Evolutionary conservation across 2,329 filamentous ascomycete genomes (phyloP).

Genomic region (Eutypa lata): DNA sequence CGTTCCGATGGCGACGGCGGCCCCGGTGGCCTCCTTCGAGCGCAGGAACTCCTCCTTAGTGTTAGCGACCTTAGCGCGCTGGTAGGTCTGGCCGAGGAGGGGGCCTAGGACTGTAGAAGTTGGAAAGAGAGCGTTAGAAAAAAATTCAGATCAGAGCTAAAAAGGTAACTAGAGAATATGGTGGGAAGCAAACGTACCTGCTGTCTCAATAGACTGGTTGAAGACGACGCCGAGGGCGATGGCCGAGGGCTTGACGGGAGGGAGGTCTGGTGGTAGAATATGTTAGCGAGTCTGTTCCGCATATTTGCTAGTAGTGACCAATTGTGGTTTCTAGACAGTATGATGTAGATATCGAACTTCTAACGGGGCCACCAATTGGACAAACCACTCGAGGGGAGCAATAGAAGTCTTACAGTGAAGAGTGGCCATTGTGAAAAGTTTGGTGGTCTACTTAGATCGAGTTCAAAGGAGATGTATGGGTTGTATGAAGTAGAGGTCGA

Average conservation of each 20-base stretch:
- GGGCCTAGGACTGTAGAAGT: conserved; percentile 66
- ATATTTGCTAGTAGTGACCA: no score
- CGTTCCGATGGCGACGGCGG: conserved; percentile 85
- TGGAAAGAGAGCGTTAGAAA: neutral
- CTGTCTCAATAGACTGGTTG: conserved; percentile 88
- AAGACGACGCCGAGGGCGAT: conserved; percentile 95
- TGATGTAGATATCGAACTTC: no score
- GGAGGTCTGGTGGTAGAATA: conserved; percentile 44
- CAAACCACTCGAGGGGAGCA: neutral
- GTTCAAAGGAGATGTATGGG: neutral
- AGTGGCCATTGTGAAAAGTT: conserved; percentile 3
- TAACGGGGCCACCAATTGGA: neutral
- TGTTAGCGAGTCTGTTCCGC: neutral
- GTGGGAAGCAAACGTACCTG: conserved; percentile 36
- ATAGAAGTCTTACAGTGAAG: conserved; percentile 3
- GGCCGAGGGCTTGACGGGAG: conserved; percentile 91
- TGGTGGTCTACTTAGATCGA: neutral
- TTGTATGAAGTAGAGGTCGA: neutral
- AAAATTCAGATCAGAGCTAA: conserved; percentile 2
- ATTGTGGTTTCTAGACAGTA: no score
- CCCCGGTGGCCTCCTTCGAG: conserved; percentile 86
- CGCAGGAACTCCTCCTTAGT: conserved; percentile 95
- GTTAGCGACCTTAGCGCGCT: conserved; percentile 86
- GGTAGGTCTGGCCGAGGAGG: conserved; percentile 91
- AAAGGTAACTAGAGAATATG: no score